These are phyloP conservation scores for Elsinoe fawcettii DNA, from an alignment of 2,329 filamentous ascomycete species.

Conservation along the genomic window DNA sequence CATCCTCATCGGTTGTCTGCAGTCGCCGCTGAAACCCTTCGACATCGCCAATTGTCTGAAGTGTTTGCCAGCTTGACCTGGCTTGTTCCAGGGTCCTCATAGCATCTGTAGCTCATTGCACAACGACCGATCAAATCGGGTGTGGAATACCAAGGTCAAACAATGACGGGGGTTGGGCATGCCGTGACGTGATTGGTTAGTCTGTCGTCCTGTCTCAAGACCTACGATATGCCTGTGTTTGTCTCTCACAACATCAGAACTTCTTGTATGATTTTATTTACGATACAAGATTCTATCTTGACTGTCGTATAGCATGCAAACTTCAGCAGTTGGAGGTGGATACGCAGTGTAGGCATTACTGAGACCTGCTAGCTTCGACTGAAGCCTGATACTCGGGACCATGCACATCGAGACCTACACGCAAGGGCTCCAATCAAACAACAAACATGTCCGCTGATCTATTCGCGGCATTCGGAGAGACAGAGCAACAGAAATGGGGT, in stretches of 20 bases:
- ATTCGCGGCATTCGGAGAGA: constrained; percentile 42
- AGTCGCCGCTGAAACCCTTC: constrained; percentile 27
- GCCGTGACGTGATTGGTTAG: constrained; percentile 6
- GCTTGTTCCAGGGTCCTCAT: constrained; percentile 30
- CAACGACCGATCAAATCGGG: background rate
- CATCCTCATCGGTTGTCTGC: constrained; percentile 20
- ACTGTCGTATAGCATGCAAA: too few relatives aligned
- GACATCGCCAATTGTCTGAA: constrained; percentile 25
- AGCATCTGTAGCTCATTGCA: constrained; percentile 11
- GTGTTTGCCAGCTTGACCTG: constrained; percentile 27
- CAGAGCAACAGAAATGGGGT: constrained; percentile 29
- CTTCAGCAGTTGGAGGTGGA: too few relatives aligned
- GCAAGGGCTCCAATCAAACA: background rate
- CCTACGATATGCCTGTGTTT: background rate
- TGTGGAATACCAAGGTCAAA: background rate
- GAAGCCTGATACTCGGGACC: background rate
- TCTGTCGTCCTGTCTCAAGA: background rate
- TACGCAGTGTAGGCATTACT: too few relatives aligned
- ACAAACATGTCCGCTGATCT: constrained; percentile 47
- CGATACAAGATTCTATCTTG: too few relatives aligned
- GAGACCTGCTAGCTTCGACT: background rate
- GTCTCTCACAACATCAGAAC: background rate
- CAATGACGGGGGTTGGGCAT: background rate
- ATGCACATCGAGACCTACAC: background rate
- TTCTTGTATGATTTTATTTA: too few relatives aligned